These are phyloP conservation scores for Scutellaria galericulata DNA, from an alignment of 257 asterid species.

Conservation along the genomic window DNA sequence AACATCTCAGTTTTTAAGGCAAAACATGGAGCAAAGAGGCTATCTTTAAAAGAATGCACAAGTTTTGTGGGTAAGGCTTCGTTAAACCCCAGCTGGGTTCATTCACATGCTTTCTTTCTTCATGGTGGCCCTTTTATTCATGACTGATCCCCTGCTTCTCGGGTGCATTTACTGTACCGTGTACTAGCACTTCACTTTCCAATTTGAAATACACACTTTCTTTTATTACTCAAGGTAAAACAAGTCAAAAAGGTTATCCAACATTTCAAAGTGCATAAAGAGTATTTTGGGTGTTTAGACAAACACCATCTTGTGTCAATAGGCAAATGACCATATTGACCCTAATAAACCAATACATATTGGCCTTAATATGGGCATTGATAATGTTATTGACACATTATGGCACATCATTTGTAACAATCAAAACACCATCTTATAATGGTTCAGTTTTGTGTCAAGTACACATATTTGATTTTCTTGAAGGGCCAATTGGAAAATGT, in stretches of 20 bases:
- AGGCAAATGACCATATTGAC: too few relatives aligned
- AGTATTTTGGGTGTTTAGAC: too few relatives aligned
- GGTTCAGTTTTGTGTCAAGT: neutral
- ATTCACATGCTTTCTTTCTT: conserved; percentile 27
- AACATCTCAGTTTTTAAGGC: conserved; percentile 30
- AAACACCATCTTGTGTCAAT: too few relatives aligned
- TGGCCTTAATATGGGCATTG: too few relatives aligned
- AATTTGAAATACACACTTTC: too few relatives aligned
- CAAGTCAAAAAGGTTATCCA: too few relatives aligned
- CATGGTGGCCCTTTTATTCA: conserved; percentile 22
- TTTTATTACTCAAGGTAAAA: too few relatives aligned
- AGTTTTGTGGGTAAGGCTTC: conserved; percentile 34
- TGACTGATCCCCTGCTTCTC: neutral
- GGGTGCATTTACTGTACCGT: neutral
- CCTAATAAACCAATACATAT: too few relatives aligned
- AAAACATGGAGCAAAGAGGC: neutral
- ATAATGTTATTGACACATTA: neutral
- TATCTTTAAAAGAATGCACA: conserved; percentile 17
- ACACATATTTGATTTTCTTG: neutral
- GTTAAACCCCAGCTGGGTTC: conserved; percentile 35
- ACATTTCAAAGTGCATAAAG: too few relatives aligned
- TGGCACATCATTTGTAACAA: neutral
- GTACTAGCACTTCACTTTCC: neutral
- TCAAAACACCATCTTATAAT: neutral
- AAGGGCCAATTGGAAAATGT: neutral